These are phyloP conservation scores for Trichoderma reesei DNA, from an alignment of 495 filamentous ascomycete genomes.

Conservation along the genomic window DNA sequence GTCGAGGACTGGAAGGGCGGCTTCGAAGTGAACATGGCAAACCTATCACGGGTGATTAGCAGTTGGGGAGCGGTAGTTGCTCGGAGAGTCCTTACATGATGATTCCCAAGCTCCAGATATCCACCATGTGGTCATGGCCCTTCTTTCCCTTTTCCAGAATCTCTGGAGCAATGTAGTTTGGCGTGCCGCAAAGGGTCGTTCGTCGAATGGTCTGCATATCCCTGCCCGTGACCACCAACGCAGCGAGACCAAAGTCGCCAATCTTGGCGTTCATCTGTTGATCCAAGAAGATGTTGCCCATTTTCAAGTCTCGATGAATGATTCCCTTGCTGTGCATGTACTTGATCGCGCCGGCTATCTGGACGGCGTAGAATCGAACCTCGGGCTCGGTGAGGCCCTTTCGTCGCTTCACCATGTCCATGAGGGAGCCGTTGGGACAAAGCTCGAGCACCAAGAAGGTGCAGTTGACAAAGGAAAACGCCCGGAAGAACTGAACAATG, in stretches of 20 bases:
- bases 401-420: slow-evolving; percentile 91
- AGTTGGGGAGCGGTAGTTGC: background rate
- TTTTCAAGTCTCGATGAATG: slow-evolving; percentile 94
- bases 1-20: slow-evolving; percentile 83
- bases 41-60: slow-evolving; percentile 36
- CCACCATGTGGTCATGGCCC: slow-evolving; percentile 82
- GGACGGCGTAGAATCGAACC: slow-evolving; percentile 81
- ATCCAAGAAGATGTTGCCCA: slow-evolving; percentile 96
- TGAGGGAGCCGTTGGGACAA: slow-evolving; percentile 92
- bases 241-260: slow-evolving; percentile 96
- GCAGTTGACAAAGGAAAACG: slow-evolving; percentile 78
- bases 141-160: slow-evolving; percentile 78
- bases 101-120: slow-evolving; percentile 94
- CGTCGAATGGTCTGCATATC: slow-evolving; percentile 67
- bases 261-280: slow-evolving; percentile 95
- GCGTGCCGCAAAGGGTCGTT: slow-evolving; percentile 90
- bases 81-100: slow-evolving; percentile 62
- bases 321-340: slow-evolving; percentile 93
- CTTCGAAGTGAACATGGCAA: slow-evolving; percentile 83
- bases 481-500: slow-evolving; percentile 88
- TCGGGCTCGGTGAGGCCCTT: slow-evolving; percentile 83
- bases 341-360: slow-evolving; percentile 91
- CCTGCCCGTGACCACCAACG: slow-evolving; percentile 73
- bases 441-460: slow-evolving; percentile 93
- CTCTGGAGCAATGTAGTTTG: slow-evolving; percentile 97